Evolutionary conservation across 2,329 filamentous ascomycete genomes (phyloP), one percentile per base, ranked within the genome.

Genomic region (Iodosphaeria phyllophila): DNA sequence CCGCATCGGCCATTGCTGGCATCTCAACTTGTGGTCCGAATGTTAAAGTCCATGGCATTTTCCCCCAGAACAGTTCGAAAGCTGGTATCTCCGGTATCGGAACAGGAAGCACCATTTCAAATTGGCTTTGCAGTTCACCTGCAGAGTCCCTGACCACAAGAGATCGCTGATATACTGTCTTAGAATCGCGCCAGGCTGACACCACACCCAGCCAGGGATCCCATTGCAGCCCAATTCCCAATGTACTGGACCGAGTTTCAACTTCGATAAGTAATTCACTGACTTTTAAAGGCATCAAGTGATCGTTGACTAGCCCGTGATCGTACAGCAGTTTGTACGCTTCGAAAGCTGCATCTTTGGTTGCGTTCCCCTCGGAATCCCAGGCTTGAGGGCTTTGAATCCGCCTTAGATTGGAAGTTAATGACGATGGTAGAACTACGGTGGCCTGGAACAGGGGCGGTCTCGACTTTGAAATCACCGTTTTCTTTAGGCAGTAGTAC

Each of bases 271-370:
- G 32, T 6, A 48, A 34, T n/a, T 54, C 52, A 3, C 54, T 44
- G 7, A 52, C 46, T 27, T 46, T 47, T 9, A 60, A 50, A 6
- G 86, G 86, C 20, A 92, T 55, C 0, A 93, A 49, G 36, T 92
- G 60, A 9, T 91, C 66, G 32, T 79, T 83, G 2, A 95, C 48
- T 5, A 93, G 52, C 0, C 75, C 74, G 14, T 64, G 73, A 6
- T 64, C 37, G 40, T 86, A 71, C 0, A 95, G 55, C 5, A 56
- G 57, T 13, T 65, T 49, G 40, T 84, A 92, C 1, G 83, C 78
- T 39, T 79, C 66, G 32, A 92, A 89, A 0, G 80, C 76, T 1
- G 75, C 80, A 45, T 93, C 86, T 40, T 76, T 80, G 35, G 58
- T 70, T 0, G 83, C 82, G 35, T 68, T 70, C 29, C 58, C 64